Percentiles rank a stretch among this genome's conserved stretches.
Conservation (phyloP, 1,284 basidiomycete genomes). For the Fomitopsis schrenkii region DNA sequence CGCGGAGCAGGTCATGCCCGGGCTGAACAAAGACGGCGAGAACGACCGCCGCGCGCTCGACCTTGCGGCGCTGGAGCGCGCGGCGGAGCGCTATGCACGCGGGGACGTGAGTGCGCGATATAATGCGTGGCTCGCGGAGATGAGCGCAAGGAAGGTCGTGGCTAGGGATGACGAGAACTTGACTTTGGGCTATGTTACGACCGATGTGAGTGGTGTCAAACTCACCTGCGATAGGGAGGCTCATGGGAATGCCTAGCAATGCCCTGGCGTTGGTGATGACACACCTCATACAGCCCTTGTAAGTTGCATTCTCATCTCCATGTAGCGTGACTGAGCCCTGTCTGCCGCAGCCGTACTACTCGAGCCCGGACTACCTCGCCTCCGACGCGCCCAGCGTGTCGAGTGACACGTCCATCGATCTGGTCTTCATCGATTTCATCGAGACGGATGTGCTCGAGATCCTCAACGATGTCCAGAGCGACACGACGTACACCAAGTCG, state of each 20-base stretch:
- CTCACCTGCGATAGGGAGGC: not conserved
- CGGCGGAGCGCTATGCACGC: slow-evolving; percentile 39
- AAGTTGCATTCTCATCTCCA: not conserved
- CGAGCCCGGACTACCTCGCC: slow-evolving; percentile 53
- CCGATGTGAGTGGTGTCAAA: slow-evolving; percentile 45
- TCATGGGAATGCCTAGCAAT: slow-evolving; percentile 38
- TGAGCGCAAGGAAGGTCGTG: slow-evolving; percentile 37
- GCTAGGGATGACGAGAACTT: slow-evolving; percentile 38
- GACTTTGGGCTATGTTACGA: slow-evolving; percentile 73
- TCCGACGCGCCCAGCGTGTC: slow-evolving; percentile 49
- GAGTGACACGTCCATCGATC: slow-evolving; percentile 51
- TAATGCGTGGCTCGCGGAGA: slow-evolving; percentile 50
- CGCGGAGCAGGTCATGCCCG: slow-evolving; percentile 49
- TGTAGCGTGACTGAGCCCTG: not conserved
- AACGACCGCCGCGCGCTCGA: slow-evolving; percentile 27
- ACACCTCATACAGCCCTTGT: slow-evolving; percentile 50
- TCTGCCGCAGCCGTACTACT: slow-evolving; percentile 40
- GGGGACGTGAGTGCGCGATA: slow-evolving; percentile 53
- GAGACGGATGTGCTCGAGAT: slow-evolving; percentile 45
- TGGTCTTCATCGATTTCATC: slow-evolving; percentile 72
- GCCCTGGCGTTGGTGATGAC: slow-evolving; percentile 73
- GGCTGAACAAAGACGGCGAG: slow-evolving; percentile 47
- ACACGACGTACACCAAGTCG: slow-evolving; percentile 42
- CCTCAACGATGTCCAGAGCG: slow-evolving; percentile 52
- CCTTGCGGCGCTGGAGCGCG: slow-evolving; percentile 25